These are phyloP conservation scores for Gyromitra esculenta DNA, from an alignment of 2,329 filamentous ascomycete genomes.

Conservation along the genomic window DNA sequence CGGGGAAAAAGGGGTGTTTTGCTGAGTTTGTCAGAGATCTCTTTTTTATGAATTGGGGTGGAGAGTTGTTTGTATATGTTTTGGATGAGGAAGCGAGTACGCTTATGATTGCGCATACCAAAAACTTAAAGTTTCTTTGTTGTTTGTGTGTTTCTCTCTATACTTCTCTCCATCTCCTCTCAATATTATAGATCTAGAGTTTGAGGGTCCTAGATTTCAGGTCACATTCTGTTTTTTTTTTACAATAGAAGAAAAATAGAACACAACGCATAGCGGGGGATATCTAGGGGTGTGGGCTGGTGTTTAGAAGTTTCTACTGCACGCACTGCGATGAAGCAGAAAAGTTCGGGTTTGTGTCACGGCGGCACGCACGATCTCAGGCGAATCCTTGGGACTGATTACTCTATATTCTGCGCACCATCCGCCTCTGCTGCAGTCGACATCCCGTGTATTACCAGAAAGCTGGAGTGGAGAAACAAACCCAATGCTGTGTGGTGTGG, in stretches of 20 bases:
- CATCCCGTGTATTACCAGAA: not conserved
- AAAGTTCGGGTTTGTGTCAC: not conserved
- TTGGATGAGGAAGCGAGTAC: not conserved
- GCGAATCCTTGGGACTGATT: not conserved
- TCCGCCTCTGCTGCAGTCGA: not conserved
- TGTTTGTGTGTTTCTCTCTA: not conserved
- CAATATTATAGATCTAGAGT: slow-evolving; percentile 15
- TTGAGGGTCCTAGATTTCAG: not conserved
- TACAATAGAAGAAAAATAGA: not conserved
- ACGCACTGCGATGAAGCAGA: not conserved
- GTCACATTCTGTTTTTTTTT: not conserved
- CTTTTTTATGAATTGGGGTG: not conserved
- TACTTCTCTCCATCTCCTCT: not conserved
- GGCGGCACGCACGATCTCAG: not conserved
- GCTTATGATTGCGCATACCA: slow-evolving; percentile 7
- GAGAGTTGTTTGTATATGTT: not conserved
- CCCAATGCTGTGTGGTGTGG: not conserved
- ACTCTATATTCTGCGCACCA: not conserved
- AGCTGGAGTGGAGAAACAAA: not conserved
- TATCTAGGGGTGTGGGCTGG: not conserved
- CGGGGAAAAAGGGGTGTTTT: not conserved
- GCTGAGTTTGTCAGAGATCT: not conserved
- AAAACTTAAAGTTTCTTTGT: not conserved
- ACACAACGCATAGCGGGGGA: not conserved
- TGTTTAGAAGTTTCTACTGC: not conserved